Evolutionary conservation across 2,329 filamentous ascomycete species (phyloP), one percentile per base, ranked within the genome.

Genomic region (Arthrobotrys conoides): DNA sequence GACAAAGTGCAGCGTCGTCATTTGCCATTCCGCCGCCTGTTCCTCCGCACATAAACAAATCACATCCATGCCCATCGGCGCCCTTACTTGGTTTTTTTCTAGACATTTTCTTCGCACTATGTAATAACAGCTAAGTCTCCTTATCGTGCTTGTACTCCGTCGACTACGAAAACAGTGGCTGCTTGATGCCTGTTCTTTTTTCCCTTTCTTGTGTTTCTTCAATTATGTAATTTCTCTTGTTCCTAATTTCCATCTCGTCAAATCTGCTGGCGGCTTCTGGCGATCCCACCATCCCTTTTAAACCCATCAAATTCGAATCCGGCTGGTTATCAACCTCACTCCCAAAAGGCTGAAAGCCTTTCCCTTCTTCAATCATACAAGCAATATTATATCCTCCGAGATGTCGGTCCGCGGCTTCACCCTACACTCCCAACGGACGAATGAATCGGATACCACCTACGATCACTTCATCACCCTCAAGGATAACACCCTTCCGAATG

Each of bases 401-500:
- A 75, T 71, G 67, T 77, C 73, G 33, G 48, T 71, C 51, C 64
- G 65, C 38, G 67, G 73, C 61, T 77, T 71, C 53, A 71, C 67
- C 14, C 36, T 77, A 30, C 16, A 48, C 27, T 68, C 73, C 49
- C 67, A 71, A 64, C 36, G 59, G 20, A 67, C 64, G n/a, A 33
- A 53, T 38, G 73, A 77, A n/a, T 49, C 61, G 16, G 72, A 44
- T 55, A 61, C 61, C 57, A 61, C 70, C 65, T 20, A 24, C 38
- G 76, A 79, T 41, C 76, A 79, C 48, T 69, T 79, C 20, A 79
- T 79, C 53, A 64, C 71, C 46, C 68, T 79, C 46, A 72, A 73
- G 53, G 76, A 79, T 51, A 79, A 79, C 53, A 79, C 76, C 49
- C 38, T 55, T 36, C 69, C 69, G 30, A 36, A 51, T 33, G 30